These are phyloP conservation scores for Dillenia suffruticosa DNA, from an alignment of 164 flowering plant species.

Conservation along the genomic window DNA sequence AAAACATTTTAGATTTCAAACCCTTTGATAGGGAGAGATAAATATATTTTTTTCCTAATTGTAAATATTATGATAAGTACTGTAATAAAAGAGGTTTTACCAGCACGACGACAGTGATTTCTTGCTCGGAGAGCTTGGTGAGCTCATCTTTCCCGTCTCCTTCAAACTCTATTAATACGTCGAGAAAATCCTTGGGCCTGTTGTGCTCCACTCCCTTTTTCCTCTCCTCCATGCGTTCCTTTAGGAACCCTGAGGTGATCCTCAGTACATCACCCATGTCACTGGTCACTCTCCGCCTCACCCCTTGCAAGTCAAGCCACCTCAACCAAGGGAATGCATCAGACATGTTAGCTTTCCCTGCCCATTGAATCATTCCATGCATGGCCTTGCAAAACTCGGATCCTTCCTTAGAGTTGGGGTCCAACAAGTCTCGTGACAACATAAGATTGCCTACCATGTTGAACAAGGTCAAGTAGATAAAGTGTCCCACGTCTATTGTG, in stretches of 20 bases:
- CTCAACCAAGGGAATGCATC: slow-evolving; percentile 41
- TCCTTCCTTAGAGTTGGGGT: slow-evolving; percentile 38
- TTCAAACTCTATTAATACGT: slow-evolving; percentile 43
- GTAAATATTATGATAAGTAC: too few relatives aligned
- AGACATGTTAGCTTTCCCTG: slow-evolving; percentile 49
- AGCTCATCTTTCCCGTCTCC: slow-evolving; percentile 38
- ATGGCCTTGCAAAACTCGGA: slow-evolving; percentile 35
- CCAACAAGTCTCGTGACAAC: slow-evolving; percentile 47
- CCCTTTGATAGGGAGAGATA: too few relatives aligned
- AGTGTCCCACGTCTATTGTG: slow-evolving; percentile 38
- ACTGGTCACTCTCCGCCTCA: slow-evolving; percentile 36
- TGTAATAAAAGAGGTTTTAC: slow-evolving; percentile 21
- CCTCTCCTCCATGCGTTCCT: slow-evolving; percentile 27
- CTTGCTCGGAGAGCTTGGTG: slow-evolving; percentile 31
- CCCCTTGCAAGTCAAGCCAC: slow-evolving; percentile 44
- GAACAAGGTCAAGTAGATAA: slow-evolving; percentile 45
- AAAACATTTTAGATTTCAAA: not conserved
- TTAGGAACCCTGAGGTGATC: slow-evolving; percentile 38
- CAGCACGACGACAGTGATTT: slow-evolving; percentile 39
- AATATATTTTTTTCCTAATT: too few relatives aligned
- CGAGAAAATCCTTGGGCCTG: slow-evolving; percentile 41
- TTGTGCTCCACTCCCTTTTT: not conserved
- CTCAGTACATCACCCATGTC: slow-evolving; percentile 42
- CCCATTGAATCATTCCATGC: slow-evolving; percentile 40
- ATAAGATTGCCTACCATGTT: slow-evolving; percentile 51